phyloP scores from a whole-genome alignment of 2,329 filamentous ascomycete genomes.

The Hymenoscyphus scutula region DNA sequence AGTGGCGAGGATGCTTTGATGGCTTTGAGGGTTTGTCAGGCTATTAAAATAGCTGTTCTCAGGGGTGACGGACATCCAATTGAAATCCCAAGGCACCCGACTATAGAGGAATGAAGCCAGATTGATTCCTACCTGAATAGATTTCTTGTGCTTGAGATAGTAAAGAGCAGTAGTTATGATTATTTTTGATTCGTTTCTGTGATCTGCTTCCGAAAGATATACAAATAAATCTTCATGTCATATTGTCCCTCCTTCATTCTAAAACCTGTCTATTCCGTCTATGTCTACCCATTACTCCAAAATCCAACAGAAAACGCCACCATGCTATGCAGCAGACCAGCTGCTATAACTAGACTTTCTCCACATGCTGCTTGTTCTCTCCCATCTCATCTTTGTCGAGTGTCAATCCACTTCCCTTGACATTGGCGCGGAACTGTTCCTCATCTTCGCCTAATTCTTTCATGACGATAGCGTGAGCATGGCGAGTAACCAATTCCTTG shows the following conservation, averaged over 20 bases:
- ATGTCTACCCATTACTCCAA: background rate
- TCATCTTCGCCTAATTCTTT: conserved; percentile 27
- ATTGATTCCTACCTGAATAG: background rate
- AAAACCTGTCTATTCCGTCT: background rate
- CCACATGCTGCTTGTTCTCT: conserved; percentile 25
- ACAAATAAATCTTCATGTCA: background rate
- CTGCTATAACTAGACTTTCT: conserved; percentile 20
- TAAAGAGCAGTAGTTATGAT: background rate
- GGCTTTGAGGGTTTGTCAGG: conserved; percentile 52
- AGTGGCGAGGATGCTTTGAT: conserved; percentile 48
- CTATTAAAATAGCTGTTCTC: conserved; percentile 46
- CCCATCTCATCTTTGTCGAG: conserved; percentile 26
- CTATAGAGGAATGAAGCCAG: conserved; percentile 4
- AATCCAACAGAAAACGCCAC: background rate
- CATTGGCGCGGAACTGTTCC: conserved; percentile 27
- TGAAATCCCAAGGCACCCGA: conserved; percentile 18
- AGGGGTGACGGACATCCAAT: conserved; percentile 29
- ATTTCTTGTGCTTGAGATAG: no score
- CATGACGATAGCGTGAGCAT: conserved; percentile 30
- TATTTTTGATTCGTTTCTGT: background rate
- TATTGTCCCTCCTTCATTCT: background rate
- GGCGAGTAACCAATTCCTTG: conserved; percentile 19
- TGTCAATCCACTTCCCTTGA: conserved; percentile 25
- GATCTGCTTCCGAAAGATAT: background rate
- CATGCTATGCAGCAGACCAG: background rate